Conservation (phyloP, 176 grass and related monocot species). For the Hyparrhenia diplandra region DNA sequence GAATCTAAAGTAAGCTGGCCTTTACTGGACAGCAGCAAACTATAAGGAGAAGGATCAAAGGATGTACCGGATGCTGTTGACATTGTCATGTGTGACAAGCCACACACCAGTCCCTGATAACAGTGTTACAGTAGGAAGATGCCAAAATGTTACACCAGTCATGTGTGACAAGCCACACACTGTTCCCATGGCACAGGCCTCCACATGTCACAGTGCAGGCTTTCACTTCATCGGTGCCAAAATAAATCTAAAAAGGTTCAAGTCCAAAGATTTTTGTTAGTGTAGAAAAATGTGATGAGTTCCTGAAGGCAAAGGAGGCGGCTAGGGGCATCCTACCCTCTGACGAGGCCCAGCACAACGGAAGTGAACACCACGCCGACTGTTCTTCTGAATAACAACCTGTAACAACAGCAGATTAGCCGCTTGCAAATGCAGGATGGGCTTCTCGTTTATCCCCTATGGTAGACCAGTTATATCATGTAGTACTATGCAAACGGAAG, state of each 20-base stretch:
- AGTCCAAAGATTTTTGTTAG: no score
- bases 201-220: conserved; percentile 98
- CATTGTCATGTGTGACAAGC: no score
- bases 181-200: conserved; percentile 97
- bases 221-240: conserved; percentile 81
- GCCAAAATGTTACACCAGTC: conserved; percentile 71
- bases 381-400: conserved; percentile 73
- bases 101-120: no score
- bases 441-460: no score
- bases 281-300: background rate
- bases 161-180: conserved; percentile 93
- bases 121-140: no score
- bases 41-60: background rate
- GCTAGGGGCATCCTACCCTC: conserved; percentile 48
- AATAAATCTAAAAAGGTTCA: conserved; percentile 64
- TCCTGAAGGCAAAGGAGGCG: conserved; percentile 7
- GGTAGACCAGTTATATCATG: no score
- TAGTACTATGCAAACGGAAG: no score
- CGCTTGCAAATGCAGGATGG: conserved; percentile 15
- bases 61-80: no score
- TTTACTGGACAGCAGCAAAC: background rate
- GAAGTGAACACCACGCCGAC: conserved; percentile 75
- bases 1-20: background rate
- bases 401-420: conserved; percentile 19
- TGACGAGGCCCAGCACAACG: conserved; percentile 91